Conservation (phyloP, 1,284 basidiomycete genomes). For the Boletus albobrunnescens region DNA sequence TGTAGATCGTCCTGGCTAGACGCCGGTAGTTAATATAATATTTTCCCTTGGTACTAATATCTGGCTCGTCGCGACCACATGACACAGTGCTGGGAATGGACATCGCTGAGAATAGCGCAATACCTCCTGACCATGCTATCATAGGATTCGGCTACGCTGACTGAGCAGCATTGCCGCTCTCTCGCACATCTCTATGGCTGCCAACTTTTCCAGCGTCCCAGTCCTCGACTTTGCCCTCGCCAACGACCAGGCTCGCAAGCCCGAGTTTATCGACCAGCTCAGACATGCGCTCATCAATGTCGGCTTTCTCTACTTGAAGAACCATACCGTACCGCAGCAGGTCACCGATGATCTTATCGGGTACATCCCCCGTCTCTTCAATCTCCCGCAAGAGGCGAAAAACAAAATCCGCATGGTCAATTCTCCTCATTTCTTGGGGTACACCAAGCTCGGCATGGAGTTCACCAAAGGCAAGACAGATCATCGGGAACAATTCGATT, state of each 20-base stretch:
- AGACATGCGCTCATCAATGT: constrained; percentile 50
- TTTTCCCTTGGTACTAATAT: no score
- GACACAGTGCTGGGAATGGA: no score
- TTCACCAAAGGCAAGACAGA: constrained; percentile 38
- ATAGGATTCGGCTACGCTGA: constrained; percentile 5
- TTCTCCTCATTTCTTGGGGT: constrained; percentile 40
- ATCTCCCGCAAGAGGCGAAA: constrained; percentile 36
- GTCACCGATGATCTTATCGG: constrained; percentile 30
- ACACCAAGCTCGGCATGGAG: constrained; percentile 36
- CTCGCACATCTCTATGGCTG: constrained; percentile 21
- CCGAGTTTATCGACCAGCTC: constrained; percentile 46
- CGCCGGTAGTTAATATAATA: no score
- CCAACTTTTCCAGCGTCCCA: constrained; percentile 32
- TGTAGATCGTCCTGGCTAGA: no score
- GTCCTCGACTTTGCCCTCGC: constrained; percentile 33
- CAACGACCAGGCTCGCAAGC: constrained; percentile 23
- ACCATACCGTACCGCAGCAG: constrained; percentile 39
- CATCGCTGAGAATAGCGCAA: constrained; percentile 19
- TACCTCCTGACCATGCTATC: constrained; percentile 12
- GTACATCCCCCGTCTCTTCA: constrained; percentile 37
- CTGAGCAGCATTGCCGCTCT: neutral
- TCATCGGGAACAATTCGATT: constrained; percentile 41
- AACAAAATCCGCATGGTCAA: constrained; percentile 38
- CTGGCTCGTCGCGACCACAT: no score
- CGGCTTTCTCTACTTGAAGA: constrained; percentile 51